A percentile compares a stretch with the other conserved stretches of the same genome.
phyloP scores from a whole-genome alignment of 257 asterid genomes.

The Lycium ferocissimum region DNA sequence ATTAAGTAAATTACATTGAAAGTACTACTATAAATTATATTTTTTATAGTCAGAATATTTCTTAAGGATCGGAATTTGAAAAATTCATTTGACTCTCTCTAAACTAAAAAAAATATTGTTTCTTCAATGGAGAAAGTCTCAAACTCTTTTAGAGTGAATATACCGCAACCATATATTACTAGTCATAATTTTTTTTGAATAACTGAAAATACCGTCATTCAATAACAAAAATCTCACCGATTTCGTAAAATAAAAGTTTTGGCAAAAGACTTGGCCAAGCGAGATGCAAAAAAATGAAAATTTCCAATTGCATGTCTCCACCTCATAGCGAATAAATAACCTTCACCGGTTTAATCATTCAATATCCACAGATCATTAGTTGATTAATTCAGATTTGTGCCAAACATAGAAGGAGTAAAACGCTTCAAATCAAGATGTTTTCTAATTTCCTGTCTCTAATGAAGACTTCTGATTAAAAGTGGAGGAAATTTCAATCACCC shows the following conservation, averaged over 20 bases:
- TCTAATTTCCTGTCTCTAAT: not conserved
- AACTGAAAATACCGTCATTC: not conserved
- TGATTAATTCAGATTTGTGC: not conserved
- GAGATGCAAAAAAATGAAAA: not conserved
- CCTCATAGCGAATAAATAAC: not conserved
- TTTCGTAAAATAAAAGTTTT: not conserved
- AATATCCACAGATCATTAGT: fast-evolving
- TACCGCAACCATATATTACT: not conserved
- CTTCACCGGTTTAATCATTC: not conserved
- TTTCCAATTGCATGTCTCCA: not conserved
- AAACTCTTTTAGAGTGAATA: not conserved
- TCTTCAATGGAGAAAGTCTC: not conserved
- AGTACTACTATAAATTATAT: too few species aligned
- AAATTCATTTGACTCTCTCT: not conserved
- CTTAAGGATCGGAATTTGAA: too few species aligned
- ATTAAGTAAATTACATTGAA: too few species aligned
- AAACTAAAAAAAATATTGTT: not conserved
- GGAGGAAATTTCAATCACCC: too few species aligned
- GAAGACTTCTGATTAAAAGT: too few species aligned
- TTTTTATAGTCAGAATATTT: too few species aligned
- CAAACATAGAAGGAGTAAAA: too few species aligned
- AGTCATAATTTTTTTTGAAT: too few species aligned
- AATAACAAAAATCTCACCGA: not conserved
- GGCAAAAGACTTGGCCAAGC: not conserved
- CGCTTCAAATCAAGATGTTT: not conserved